Percentiles rank a stretch among this genome's conserved stretches.
Conservation (phyloP, 106 monocot species). For the Hemerocallis citrina region DNA sequence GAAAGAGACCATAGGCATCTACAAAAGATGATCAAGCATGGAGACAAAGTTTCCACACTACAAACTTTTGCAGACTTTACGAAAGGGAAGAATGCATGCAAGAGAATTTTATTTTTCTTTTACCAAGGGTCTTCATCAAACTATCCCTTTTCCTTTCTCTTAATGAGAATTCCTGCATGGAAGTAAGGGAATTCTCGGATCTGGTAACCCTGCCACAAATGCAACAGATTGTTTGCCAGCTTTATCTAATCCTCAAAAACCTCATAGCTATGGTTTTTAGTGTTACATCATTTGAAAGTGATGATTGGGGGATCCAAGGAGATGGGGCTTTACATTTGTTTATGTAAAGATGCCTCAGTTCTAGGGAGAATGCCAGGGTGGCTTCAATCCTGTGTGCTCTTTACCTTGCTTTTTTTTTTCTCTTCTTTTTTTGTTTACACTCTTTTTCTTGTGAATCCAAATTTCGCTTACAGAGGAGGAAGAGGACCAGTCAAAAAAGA, state of each 20-base stretch:
- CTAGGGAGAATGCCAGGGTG: conserved; percentile 7
- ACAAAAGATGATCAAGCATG: conserved; percentile 23
- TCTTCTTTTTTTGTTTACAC: conserved; percentile 6
- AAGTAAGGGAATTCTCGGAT: conserved; percentile 60
- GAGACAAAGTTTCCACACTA: conserved; percentile 63
- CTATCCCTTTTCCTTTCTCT: conserved; percentile 8
- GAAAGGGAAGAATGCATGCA: conserved; percentile 14
- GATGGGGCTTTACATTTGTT: conserved; percentile 8
- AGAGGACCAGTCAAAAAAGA: conserved; percentile 12
- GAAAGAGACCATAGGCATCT: conserved; percentile 16
- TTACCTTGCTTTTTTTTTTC: conserved; percentile 5
- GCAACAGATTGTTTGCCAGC: background rate
- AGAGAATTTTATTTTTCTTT: conserved; percentile 9
- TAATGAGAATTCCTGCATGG: conserved; percentile 31
- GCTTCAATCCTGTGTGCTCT: conserved; percentile 15
- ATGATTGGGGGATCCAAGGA: conserved; percentile 50
- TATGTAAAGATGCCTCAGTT: conserved; percentile 7
- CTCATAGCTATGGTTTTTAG: conserved; percentile 1
- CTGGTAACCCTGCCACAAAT: too few relatives aligned
- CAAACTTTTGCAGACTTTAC: conserved; percentile 34
- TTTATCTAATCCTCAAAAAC: conserved; percentile 1
- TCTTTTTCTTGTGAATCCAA: background rate
- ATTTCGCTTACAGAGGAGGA: background rate
- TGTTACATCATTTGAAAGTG: conserved; percentile 32
- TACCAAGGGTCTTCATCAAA: conserved; percentile 13